Evolutionary conservation across 345 rosid species (phyloP), one percentile per base, ranked within the genome.

Genomic region (Lenwebbia sp.): DNA sequence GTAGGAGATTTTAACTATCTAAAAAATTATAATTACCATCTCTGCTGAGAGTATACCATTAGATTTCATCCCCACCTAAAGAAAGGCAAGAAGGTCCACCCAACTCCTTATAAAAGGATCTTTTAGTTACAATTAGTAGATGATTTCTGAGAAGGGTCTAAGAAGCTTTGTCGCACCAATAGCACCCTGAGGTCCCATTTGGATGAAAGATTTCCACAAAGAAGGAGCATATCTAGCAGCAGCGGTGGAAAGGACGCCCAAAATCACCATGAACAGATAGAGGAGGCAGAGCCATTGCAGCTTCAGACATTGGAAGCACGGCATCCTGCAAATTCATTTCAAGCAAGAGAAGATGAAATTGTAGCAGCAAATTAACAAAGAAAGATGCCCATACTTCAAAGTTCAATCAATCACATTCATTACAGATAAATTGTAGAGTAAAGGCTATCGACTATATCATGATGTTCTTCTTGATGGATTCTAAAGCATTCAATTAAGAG

Each of bases 41-140:
- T 96, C 99, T 86, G 98, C 98, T 90, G 98, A 96, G 60, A 95
- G 99, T 87, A 96, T 90, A 91, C 99, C 98, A 90, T 93, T 91
- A 89, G 98, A 94, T 95, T 96, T 96, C 89, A 96, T 98, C 87
- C 99, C 99, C 5, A 98, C 98, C 60, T 95, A 98, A 86, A 96
- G 94, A 89, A 96, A 95, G 26, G 98, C n/a, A n/a, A n/a, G n/a
- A n/a, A n/a, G n/a, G n/a, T n/a, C n/a, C n/a, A n/a, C n/a, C n/a
- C n/a, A n/a, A n/a, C n/a, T n/a, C n/a, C n/a, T n/a, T n/a, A n/a
- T n/a, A n/a, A n/a, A n/a, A n/a, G n/a, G n/a, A n/a, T n/a, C n/a
- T n/a, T n/a, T n/a, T n/a, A n/a, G n/a, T n/a, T n/a, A n/a, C n/a
- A n/a, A n/a, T n/a, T n/a, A n/a, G n/a, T n/a, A n/a, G n/a, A n/a